Base-by-base conservation (phyloP, 2,329 filamentous ascomycete species). In the Penicillium sp. region DNA sequence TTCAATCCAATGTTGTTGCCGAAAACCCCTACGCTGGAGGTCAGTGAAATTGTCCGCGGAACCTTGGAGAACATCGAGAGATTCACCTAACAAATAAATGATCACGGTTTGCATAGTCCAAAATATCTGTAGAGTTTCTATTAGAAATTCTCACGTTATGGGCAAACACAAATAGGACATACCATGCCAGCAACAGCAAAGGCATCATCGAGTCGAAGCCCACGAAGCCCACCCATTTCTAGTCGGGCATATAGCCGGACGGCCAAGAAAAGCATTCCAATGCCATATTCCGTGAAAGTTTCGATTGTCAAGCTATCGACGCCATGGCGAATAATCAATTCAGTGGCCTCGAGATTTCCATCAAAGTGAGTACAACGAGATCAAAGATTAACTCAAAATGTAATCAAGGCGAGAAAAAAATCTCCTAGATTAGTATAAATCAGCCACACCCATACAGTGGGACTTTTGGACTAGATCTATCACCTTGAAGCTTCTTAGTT, bases 1-100 rank as follows among this genome's bases (percentile, higher is more conserved):
- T 59, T 64, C 22, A 70, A 56, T 4, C 67, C 68, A 40, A 72
- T 67, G 36, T 68, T 71, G 57, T 64, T 71, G 24, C 67, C 67
- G 39, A 60, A 65, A 11, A 54, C 36, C n/a, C 49, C 66, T 67
- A 49, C 16, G 9, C 11, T 14, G n/a, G 38, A 14, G 7, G 36
- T 52, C 48, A 51, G 43, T 27, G 8, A n/a, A 11, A 9, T 11
- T 27, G n/a, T 22, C 10, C 2, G 27, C 4, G 11, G 7, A 11
- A 1, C 11, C 4, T 18, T 18, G 18, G 18, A 4, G 2, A n/a
- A 10, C 18, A 22, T 16, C n/a, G 1, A 27, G 2, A 27, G 24
- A 36, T 44, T 31, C 38, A 62, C 58, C 43, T 13, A 60, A 34
- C 1, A 54, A 34, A 22, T 59, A 50, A 7, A 62, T 60, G 32